Evolutionary conservation across 2,329 filamentous ascomycete genomes (phyloP), one percentile per base, ranked within the genome.

Genomic region (Hypoxylon sp.): DNA sequence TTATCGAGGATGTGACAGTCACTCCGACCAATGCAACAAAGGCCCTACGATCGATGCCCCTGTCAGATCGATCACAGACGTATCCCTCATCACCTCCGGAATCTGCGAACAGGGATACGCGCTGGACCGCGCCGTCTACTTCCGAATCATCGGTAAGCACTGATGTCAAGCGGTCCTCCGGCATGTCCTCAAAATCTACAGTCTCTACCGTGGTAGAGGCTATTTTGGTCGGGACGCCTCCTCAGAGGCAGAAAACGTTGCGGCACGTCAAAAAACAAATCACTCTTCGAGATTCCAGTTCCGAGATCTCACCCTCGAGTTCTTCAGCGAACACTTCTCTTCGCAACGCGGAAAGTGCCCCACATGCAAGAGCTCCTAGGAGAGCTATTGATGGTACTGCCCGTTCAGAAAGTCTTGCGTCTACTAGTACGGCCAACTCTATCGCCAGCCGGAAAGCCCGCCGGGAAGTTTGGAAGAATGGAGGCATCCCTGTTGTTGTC

Each of bases 401-500:
- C 2, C 79, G 80, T n/a, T 77, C 80, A 32, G 83, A 86, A 3
- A 89, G 86, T 62, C 77, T 84, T 58, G 78, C 79, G 29, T 89
- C 87, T 1, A 85, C 78, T 39, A 78, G 78, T 2, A 86, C 86
- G 0, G 71, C 77, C 24, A 86, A 81, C 67, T 87, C 87, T 5
- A 79, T 85, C 2, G 82, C 84, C 0, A 89, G 86, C 69, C 80
- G 81, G 6, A 87, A 82, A 72, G 86, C 87, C 3, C 82, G 89
- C n/a, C 84, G 85, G 15, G 87, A 89, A 32, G 80, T 91, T 2
- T 84, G 85, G 81, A 89, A 86, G 70, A 86, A 79, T 58, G 89
- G 88, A 6, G 87, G 82, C 2, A 88, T 91, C 8, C 89, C 89
- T 1, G 88, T 91, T 6, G 83, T 90, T 6, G 82, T 91, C 19